These are phyloP conservation scores for Claviceps sp. DNA, from an alignment of 2,329 filamentous ascomycete genomes.

Conservation along the genomic window DNA sequence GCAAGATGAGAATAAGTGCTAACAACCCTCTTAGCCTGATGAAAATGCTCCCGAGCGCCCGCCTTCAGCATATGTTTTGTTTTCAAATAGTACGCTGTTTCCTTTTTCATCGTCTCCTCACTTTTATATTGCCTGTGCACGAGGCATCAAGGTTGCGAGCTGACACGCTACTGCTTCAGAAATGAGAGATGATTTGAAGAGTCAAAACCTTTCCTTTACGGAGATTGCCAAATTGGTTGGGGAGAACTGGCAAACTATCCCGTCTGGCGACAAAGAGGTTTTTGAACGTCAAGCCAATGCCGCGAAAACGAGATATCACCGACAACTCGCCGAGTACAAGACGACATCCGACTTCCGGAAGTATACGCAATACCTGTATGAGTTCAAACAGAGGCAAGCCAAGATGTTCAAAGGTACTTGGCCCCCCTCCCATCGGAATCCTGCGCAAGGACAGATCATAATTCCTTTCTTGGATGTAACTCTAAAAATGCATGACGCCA, in stretches of 20 bases:
- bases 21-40: constrained; percentile 40
- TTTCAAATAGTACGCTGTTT: constrained; percentile 58
- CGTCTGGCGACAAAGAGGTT: constrained; percentile 51
- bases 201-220: constrained; percentile 64
- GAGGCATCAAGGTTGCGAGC: not conserved
- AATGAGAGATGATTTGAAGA: constrained; percentile 65
- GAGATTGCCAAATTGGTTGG: constrained; percentile 75
- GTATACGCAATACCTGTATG: constrained; percentile 59
- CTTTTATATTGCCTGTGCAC: too few species aligned
- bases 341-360: constrained; percentile 56
- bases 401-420: constrained; percentile 39
- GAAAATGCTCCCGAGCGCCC: constrained; percentile 69
- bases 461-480: not conserved
- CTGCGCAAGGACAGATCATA: not conserved
- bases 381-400: constrained; percentile 64
- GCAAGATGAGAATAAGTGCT: not conserved
- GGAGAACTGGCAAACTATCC: constrained; percentile 66
- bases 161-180: constrained; percentile 29
- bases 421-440: too few species aligned
- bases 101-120: not conserved
- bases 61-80: constrained; percentile 72
- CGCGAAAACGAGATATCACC: constrained; percentile 65
- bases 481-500: constrained; percentile 3
- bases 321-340: constrained; percentile 62
- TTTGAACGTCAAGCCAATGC: constrained; percentile 59